Base-by-base conservation (phyloP, 2,329 filamentous ascomycete species). In the Clathrospora elynae region DNA sequence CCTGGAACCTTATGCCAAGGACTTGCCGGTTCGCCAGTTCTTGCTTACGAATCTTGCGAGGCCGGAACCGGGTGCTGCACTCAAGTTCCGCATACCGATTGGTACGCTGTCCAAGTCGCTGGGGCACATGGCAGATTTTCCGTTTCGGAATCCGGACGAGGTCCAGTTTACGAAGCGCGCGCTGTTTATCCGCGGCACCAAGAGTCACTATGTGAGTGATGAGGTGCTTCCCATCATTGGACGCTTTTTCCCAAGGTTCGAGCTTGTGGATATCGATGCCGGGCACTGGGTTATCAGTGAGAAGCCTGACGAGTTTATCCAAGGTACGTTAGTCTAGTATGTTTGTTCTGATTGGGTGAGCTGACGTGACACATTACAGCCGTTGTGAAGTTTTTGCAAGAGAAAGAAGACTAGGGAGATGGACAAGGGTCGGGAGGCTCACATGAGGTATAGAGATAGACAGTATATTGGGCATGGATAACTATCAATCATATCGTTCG, bases 201-300 rank as follows among this genome's bases (percentile, higher is more conserved):
- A 78, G 68, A 92, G 87, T 71, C 81, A 79, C 56, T 95, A 95
- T 68, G 82, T 95, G 3, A 81, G 87, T 4, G 88, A 95, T 66
- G 89, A 95, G 71, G 80, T 83, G 37, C 71, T 95, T 33, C 88
- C 88, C n/a, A 73, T 86, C 12, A 85, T 93, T 56, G 88, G 88
- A 3, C 78, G 83, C 51, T 93, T 95, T 72, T 95, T 95, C 63
- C 90, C 90, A 8, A 76, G 77, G 16, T 95, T 93, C 62, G 74
- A 82, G 64, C 62, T 93, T 19, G 81, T 77, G 34, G 86, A 92
- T 70, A 74, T 95, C 20, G 85, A 93, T 24, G 80, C 85, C 6
- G 90, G 90, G 0, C 90, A 95, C 68, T 95, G 90, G 90, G 75
- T 95, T 4, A 90, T 92, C 50, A 89, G 87, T n/a, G 90, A 95